phyloP scores from a whole-genome alignment of 108 stramenopile genomes.

The Hondaea fermentalgiana region DNA sequence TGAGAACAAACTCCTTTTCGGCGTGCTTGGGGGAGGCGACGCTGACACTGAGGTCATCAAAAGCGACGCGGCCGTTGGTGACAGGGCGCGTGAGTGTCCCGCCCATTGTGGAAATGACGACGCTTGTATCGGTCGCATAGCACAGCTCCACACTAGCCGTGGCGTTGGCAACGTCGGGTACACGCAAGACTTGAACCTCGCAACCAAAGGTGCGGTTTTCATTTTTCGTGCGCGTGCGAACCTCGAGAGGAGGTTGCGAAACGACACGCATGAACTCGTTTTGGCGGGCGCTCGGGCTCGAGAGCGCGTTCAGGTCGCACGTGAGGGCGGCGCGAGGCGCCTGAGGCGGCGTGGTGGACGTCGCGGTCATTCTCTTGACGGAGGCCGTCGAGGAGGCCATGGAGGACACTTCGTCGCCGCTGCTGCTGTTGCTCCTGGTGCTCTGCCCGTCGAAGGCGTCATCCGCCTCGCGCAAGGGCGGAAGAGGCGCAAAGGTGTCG shows the following conservation, averaged over 20 bases:
- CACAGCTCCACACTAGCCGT: neutral
- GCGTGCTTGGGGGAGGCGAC: constrained; percentile 11
- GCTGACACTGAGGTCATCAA: constrained; percentile 13
- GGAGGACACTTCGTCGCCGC: neutral
- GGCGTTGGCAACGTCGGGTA: neutral
- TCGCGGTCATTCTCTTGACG: neutral
- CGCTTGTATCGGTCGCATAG: neutral
- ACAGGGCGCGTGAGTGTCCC: neutral
- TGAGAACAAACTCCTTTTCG: constrained; percentile 3
- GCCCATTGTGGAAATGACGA: constrained; percentile 1
- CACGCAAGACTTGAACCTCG: neutral
- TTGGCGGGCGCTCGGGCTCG: neutral
- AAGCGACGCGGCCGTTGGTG: neutral
- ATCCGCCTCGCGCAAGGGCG: neutral
- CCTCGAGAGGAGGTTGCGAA: neutral
- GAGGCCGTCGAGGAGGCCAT: neutral
- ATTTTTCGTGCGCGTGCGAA: neutral
- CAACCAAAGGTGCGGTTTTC: constrained; percentile 16
- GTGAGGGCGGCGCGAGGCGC: neutral
- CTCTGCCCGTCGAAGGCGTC: too few species aligned
- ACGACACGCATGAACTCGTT: neutral
- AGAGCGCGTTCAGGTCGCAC: neutral
- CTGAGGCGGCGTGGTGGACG: neutral
- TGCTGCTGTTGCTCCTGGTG: too few species aligned
- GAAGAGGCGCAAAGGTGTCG: neutral